A percentile compares a stretch with the other conserved stretches of the same genome.
phyloP scores from a whole-genome alignment of 345 rosid species.

The Melaleuca quinquenervia region DNA sequence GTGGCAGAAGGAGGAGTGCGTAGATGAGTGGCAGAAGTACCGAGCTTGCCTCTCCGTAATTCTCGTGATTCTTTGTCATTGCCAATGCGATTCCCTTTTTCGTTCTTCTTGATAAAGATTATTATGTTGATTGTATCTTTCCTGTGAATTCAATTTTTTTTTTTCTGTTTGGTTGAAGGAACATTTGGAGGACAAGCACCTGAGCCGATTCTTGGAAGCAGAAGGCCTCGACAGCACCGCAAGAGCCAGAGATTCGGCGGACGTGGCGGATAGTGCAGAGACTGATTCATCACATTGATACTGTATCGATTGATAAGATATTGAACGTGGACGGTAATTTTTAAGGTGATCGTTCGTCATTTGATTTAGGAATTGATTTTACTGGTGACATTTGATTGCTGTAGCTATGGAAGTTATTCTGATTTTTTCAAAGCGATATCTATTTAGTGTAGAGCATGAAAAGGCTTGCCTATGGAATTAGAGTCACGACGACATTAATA shows the following conservation, averaged over 20 bases:
- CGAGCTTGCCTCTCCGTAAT: conserved; percentile 71
- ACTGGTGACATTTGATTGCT: not conserved
- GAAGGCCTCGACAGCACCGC: conserved; percentile 22
- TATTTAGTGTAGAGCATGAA: not conserved
- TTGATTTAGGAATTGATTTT: not conserved
- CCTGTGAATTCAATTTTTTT: not conserved
- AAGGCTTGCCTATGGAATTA: not conserved
- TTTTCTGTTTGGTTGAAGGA: conserved; percentile 24
- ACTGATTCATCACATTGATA: not conserved
- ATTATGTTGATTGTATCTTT: not conserved
- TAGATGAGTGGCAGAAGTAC: conserved; percentile 66
- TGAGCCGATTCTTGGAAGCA: conserved; percentile 60
- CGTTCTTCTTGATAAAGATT: not conserved
- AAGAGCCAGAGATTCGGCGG: not conserved
- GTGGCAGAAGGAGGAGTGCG: conserved; percentile 73
- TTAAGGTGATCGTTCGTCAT: not conserved
- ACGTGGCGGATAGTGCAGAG: not conserved
- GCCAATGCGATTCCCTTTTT: not conserved
- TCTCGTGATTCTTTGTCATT: not conserved
- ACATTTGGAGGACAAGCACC: conserved; percentile 65
- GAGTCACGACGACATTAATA: not conserved
- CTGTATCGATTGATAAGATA: not conserved
- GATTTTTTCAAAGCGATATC: not conserved
- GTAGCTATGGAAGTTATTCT: not conserved
- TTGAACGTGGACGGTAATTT: not conserved